Evolutionary conservation across 2,329 filamentous ascomycete species (phyloP).

Genomic region (Malbranchea cinnamomea): DNA sequence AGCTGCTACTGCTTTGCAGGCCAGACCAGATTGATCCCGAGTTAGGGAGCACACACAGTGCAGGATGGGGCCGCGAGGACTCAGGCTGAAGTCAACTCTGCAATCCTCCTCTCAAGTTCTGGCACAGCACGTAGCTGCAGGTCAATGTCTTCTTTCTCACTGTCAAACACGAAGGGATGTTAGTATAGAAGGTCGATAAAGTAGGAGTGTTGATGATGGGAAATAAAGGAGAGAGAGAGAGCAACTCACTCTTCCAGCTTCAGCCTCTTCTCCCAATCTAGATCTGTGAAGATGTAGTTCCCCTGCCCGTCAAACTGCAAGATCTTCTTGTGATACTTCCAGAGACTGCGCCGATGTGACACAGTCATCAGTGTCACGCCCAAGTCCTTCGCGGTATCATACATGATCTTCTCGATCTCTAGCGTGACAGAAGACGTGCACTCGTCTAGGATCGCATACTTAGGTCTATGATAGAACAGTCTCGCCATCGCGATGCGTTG

Average conservation of each 20-base stretch:
- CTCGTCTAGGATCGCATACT: slow-evolving; percentile 92
- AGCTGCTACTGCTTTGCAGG: slow-evolving; percentile 1
- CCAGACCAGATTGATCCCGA: too few species aligned
- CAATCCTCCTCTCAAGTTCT: slow-evolving; percentile 72
- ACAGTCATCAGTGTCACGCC: slow-evolving; percentile 97
- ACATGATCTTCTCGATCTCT: slow-evolving; percentile 91
- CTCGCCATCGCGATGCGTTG: slow-evolving; percentile 95
- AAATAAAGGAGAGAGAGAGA: slow-evolving; percentile 1
- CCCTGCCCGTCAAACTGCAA: slow-evolving; percentile 95
- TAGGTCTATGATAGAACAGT: slow-evolving; percentile 81
- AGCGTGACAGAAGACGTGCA: slow-evolving; percentile 92
- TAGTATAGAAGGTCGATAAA: slow-evolving; percentile 6
- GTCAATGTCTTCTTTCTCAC: slow-evolving; percentile 87
- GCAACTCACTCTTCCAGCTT: slow-evolving; percentile 61
- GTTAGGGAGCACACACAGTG: too few species aligned
- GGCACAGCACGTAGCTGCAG: slow-evolving; percentile 70
- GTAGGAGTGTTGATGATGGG: background rate
- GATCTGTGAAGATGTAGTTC: slow-evolving; percentile 69
- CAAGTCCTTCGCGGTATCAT: slow-evolving; percentile 81
- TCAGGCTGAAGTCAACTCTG: slow-evolving; percentile 49
- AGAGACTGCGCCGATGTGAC: slow-evolving; percentile 75
- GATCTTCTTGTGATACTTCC: slow-evolving; percentile 92
- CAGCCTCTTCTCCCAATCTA: slow-evolving; percentile 77
- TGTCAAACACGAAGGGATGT: slow-evolving; percentile 14
- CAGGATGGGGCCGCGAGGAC: background rate